Percentiles rank a stretch among this genome's conserved stretches.
These are phyloP conservation scores for Tephrocybe sp. DNA, from an alignment of 768 basidiomycete genomes.

Conservation along the genomic window DNA sequence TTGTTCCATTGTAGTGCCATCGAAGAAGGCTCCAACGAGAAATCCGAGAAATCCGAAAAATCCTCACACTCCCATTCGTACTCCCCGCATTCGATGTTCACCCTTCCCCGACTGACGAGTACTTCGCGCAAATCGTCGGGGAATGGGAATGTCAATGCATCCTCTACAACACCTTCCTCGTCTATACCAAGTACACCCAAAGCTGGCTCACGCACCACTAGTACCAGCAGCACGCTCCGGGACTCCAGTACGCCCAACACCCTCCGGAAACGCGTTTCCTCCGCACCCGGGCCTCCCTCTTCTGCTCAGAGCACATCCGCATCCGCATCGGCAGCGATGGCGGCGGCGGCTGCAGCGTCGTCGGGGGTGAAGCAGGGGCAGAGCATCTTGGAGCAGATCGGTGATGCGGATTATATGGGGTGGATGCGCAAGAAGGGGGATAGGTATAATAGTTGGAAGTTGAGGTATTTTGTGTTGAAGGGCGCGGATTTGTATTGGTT, in stretches of 20 bases:
- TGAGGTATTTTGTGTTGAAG: slow-evolving; percentile 88
- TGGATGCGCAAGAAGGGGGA: slow-evolving; percentile 98
- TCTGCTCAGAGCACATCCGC: no score
- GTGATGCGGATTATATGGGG: slow-evolving; percentile 83
- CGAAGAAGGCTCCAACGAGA: slow-evolving; percentile 29
- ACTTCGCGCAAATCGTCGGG: slow-evolving; percentile 33
- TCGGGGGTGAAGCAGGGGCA: slow-evolving; percentile 47
- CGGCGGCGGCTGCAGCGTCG: no score
- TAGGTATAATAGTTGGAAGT: slow-evolving; percentile 90
- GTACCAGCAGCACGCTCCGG: slow-evolving; percentile 28
- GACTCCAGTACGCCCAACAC: slow-evolving; percentile 27
- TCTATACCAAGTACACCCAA: background rate
- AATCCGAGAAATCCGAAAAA: slow-evolving; percentile 48
- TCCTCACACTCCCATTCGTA: slow-evolving; percentile 30
- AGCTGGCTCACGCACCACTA: no score
- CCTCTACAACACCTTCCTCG: slow-evolving; percentile 28
- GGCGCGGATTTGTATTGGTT: slow-evolving; percentile 89
- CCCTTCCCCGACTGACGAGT: slow-evolving; percentile 47
- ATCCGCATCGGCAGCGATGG: no score
- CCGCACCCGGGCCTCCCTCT: slow-evolving; percentile 22
- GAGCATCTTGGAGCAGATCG: slow-evolving; percentile 88
- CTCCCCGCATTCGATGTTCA: slow-evolving; percentile 43
- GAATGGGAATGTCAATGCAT: slow-evolving; percentile 19
- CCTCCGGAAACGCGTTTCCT: slow-evolving; percentile 57
- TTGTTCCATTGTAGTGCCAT: slow-evolving; percentile 20